Evolutionary conservation across 495 filamentous ascomycete species (phyloP).

Genomic region (Neurospora intermedia): DNA sequence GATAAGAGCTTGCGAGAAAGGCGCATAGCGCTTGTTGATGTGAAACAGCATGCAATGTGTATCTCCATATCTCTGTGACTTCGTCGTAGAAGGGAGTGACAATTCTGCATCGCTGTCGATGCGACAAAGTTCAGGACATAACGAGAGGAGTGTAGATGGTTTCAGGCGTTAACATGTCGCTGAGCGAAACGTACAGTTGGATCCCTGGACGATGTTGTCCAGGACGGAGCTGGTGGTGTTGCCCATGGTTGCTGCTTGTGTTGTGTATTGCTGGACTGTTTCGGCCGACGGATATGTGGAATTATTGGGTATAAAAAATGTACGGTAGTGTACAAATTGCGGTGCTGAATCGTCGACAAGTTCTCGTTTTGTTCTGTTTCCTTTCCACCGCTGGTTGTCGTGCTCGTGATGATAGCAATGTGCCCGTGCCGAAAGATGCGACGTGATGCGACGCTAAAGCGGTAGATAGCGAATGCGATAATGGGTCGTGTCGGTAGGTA

Average conservation of each 20-base stretch:
- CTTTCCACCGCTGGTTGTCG: background rate
- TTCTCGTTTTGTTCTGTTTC: background rate
- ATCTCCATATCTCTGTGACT: background rate
- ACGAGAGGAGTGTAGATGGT: background rate
- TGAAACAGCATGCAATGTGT: background rate
- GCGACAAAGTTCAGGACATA: background rate
- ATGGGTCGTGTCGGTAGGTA: background rate
- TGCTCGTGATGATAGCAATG: background rate
- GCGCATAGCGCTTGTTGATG: background rate
- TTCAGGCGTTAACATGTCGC: background rate
- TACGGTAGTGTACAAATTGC: background rate
- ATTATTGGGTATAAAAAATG: background rate
- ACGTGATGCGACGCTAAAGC: background rate
- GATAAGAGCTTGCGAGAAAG: background rate
- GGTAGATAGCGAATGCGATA: background rate
- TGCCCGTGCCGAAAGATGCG: background rate
- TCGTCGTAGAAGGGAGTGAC: background rate
- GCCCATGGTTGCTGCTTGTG: slow-evolving; percentile 50
- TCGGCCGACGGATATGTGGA: background rate
- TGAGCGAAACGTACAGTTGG: slow-evolving; percentile 62
- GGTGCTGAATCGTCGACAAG: background rate
- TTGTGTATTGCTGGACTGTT: background rate
- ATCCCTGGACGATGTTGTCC: slow-evolving; percentile 90
- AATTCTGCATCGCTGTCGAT: background rate
- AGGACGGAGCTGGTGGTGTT: slow-evolving; percentile 76